Base-by-base conservation (phyloP, 2,329 filamentous ascomycete species). In the Ceratocystis lukuohia region DNA sequence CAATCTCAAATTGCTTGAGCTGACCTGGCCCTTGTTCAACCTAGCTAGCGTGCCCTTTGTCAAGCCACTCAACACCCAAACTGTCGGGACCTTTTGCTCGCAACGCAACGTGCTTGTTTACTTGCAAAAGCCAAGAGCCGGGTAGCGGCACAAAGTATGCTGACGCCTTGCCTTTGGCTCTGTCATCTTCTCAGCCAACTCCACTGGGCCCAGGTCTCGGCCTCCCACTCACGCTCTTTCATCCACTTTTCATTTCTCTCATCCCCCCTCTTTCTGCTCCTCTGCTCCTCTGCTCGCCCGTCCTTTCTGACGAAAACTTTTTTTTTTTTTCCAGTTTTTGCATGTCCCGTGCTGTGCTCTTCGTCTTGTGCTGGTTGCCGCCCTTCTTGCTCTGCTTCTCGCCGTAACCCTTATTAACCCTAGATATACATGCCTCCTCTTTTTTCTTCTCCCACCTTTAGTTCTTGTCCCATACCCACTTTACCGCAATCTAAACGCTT, bases 61-160 rank as follows among this genome's bases (percentile, higher is more conserved):
- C 17, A 28, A 15, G 53, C 22, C 53, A 57, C 25, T 57, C 10
- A 41, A 57, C 25, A 57, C 53, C 53, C 53, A 57, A 57, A 57
- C 53, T 57, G 53, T 57, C 53, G 53, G 53, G 53, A 57, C 53
- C 53, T 57, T 57, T 57, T 57, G 53, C 53, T 57, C 25, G 15
- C 46, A 50, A 22, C 46, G 46, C 37, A 41, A 50, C 22, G 20
- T 50, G n/a, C 37, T 25, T 22, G 8, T 48, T 17, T 48, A 48
- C 45, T 20, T 20, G n/a, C n/a, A 10, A 50, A 28, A 57, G 25
- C 25, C 53, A 57, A 33, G 53, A 15, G 25, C 37, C 37, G 37
- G 37, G 37, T 41, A 41, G 37, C 22, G 46, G 46, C 46, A 50
- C 53, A 57, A 57, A 57, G 25, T 57, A 57, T 57, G 15, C 53